A percentile compares a stretch with the other conserved stretches of the same genome.
phyloP scores from a whole-genome alignment of 2,329 filamentous ascomycete species.

The Calycina herbarum region DNA sequence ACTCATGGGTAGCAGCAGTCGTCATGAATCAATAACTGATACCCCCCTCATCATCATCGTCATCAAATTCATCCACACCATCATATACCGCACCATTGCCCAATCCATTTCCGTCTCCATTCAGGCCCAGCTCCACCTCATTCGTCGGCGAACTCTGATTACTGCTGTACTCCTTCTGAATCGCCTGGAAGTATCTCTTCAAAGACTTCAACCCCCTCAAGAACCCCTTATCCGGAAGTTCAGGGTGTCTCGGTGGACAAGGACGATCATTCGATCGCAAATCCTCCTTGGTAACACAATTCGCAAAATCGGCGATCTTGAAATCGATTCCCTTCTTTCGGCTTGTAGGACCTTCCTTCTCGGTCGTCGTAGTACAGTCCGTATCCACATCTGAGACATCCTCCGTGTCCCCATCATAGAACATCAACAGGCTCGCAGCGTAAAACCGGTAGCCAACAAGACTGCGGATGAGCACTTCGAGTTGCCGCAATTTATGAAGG shows the following conservation, averaged over 20 bases:
- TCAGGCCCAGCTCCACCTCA: conserved; percentile 17
- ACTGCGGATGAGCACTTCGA: conserved; percentile 79
- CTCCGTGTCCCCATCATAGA: conserved; percentile 84
- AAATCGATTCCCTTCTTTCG: conserved; percentile 70
- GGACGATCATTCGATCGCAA: conserved; percentile 54
- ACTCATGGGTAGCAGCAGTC: not conserved
- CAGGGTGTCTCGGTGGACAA: conserved; percentile 80
- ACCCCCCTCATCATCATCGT: conserved; percentile 30
- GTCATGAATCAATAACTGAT: conserved; percentile 30
- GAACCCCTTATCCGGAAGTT: conserved; percentile 85
- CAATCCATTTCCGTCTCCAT: conserved; percentile 16
- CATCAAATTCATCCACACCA: conserved; percentile 8
- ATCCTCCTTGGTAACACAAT: conserved; percentile 90
- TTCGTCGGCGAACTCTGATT: conserved; percentile 22
- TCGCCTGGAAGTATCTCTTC: conserved; percentile 80
- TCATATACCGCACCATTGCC: conserved; percentile 12
- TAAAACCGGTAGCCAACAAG: conserved; percentile 91
- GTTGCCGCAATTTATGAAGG: conserved; percentile 75
- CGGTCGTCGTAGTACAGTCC: conserved; percentile 34
- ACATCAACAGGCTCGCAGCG: conserved; percentile 89
- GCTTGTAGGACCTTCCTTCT: conserved; percentile 40
- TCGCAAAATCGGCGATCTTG: conserved; percentile 98
- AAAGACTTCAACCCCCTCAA: conserved; percentile 79
- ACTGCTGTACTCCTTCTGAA: conserved; percentile 71
- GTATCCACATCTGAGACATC: conserved; percentile 48